Conservation (phyloP, 1,139 yeast species). For the Yamadazyma aaseri region DNA sequence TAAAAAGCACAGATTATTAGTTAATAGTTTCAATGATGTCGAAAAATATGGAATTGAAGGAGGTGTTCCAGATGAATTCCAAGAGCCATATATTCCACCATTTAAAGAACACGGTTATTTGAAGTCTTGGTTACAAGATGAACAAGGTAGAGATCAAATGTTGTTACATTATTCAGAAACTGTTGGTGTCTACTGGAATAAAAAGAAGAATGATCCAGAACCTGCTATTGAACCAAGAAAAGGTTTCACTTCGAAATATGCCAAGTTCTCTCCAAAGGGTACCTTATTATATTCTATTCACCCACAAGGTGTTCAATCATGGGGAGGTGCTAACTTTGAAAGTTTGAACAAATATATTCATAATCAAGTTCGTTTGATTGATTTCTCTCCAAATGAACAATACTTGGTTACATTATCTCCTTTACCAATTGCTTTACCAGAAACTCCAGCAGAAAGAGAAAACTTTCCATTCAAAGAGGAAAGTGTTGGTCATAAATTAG, state of each 20-base stretch:
- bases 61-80: slow-evolving; percentile 59
- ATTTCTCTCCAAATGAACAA: slow-evolving; percentile 90
- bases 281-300: slow-evolving; percentile 84
- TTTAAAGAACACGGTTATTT: slow-evolving; percentile 78
- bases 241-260: slow-evolving; percentile 84
- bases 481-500: slow-evolving; percentile 90
- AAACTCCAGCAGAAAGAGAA: slow-evolving; percentile 59
- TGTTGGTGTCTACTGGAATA: slow-evolving; percentile 88
- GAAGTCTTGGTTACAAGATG: slow-evolving; percentile 89
- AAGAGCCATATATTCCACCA: slow-evolving; percentile 68
- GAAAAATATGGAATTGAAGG: slow-evolving; percentile 78
- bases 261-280: slow-evolving; percentile 94
- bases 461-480: slow-evolving; percentile 82
- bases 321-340: slow-evolving; percentile 88
- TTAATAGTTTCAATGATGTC: slow-evolving; percentile 81
- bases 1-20: slow-evolving; percentile 84
- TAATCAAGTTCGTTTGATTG: slow-evolving; percentile 85
- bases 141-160: slow-evolving; percentile 87
- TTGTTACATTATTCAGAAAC: slow-evolving; percentile 76
- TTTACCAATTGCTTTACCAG: slow-evolving; percentile 73
- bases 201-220: slow-evolving; percentile 73
- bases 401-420: slow-evolving; percentile 91
- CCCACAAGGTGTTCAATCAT: slow-evolving; percentile 91
- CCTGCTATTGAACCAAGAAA: slow-evolving; percentile 74
- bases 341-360: slow-evolving; percentile 80